Percentiles rank a stretch among this genome's conserved stretches.
Evolutionary conservation across 495 filamentous ascomycete species (phyloP).

Genomic region (Umbilicaria muhlenbergii): DNA sequence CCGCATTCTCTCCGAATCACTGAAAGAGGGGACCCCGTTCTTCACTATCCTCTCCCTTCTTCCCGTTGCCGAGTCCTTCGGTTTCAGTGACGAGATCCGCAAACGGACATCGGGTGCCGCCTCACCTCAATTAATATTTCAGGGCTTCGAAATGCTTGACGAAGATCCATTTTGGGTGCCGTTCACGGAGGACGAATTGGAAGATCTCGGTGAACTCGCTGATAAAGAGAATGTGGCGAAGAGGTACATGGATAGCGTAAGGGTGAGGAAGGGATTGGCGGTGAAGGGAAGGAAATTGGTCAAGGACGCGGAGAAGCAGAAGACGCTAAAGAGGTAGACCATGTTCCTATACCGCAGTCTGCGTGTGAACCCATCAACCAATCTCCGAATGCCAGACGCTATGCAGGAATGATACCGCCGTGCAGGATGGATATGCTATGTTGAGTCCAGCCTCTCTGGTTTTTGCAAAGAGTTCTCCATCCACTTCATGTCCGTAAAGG

Average conservation of each 20-base stretch:
- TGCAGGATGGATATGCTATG: too few relatives aligned
- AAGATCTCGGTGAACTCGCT: constrained; percentile 86
- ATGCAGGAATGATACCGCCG: too few relatives aligned
- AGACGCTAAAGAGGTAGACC: constrained; percentile 79
- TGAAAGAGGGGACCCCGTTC: constrained; percentile 93
- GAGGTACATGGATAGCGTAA: constrained; percentile 82
- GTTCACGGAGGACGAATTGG: constrained; percentile 88
- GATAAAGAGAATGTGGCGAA: constrained; percentile 93
- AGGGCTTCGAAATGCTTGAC: constrained; percentile 73
- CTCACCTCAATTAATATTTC: constrained; percentile 82
- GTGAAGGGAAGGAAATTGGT: constrained; percentile 69
- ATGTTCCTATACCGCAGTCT: neutral
- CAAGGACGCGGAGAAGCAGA: constrained; percentile 91
- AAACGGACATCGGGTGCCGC: constrained; percentile 85
- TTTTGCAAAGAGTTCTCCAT: constrained; percentile 31
- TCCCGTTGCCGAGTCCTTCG: constrained; percentile 88
- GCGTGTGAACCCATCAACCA: neutral
- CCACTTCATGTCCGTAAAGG: constrained; percentile 35
- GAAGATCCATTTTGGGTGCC: constrained; percentile 98
- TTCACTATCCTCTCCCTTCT: constrained; percentile 79
- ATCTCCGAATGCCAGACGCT: too few relatives aligned
- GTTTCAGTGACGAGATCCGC: constrained; percentile 88
- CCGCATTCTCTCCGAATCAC: constrained; percentile 70
- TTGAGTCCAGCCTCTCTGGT: neutral
- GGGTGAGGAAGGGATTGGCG: constrained; percentile 70